Evolutionary conservation across 75 land plant species (phyloP).

Genomic region (Pinus albicaulis): DNA sequence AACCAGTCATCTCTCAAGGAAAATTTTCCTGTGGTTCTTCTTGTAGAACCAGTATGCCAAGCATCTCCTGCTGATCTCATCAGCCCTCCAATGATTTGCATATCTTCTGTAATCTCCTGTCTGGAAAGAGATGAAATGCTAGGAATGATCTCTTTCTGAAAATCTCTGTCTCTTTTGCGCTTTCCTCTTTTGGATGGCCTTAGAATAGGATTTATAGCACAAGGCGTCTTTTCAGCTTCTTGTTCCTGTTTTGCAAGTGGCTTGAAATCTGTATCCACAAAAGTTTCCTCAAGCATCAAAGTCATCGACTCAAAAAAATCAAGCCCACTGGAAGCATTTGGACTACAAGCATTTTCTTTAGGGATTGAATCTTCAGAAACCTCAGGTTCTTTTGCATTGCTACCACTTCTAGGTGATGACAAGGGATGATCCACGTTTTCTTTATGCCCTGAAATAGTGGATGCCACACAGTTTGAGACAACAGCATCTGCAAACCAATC

Average conservation of each 20-base stretch:
- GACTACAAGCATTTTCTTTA: conserved; percentile 6
- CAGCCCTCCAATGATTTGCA: conserved; percentile 58
- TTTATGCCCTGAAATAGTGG: not conserved
- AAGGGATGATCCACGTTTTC: conserved; percentile 1
- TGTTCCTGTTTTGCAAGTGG: conserved; percentile 11
- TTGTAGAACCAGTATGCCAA: conserved; percentile 36
- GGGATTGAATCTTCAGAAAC: conserved; percentile 9
- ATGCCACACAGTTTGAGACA: not conserved
- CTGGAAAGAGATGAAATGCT: conserved; percentile 60
- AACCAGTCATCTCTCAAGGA: conserved; percentile 21
- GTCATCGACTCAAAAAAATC: conserved; percentile 60
- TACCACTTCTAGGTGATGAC: conserved; percentile 11
- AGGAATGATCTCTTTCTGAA: conserved; percentile 71
- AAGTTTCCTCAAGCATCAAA: conserved; percentile 30
- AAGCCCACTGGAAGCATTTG: conserved; percentile 1
- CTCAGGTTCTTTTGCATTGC: conserved; percentile 1
- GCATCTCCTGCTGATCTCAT: conserved; percentile 35
- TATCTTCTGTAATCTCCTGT: conserved; percentile 69
- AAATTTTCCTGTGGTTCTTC: conserved; percentile 24
- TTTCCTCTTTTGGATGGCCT: conserved; percentile 37
- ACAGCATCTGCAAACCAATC: conserved; percentile 28
- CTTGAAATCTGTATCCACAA: conserved; percentile 20
- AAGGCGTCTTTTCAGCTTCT: conserved; percentile 11
- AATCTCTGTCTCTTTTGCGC: conserved; percentile 55
- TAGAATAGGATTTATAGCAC: conserved; percentile 2